phyloP scores from a whole-genome alignment of 225 moss, liverwort and hornwort species.

The Physcomitrellopsis africana region DNA sequence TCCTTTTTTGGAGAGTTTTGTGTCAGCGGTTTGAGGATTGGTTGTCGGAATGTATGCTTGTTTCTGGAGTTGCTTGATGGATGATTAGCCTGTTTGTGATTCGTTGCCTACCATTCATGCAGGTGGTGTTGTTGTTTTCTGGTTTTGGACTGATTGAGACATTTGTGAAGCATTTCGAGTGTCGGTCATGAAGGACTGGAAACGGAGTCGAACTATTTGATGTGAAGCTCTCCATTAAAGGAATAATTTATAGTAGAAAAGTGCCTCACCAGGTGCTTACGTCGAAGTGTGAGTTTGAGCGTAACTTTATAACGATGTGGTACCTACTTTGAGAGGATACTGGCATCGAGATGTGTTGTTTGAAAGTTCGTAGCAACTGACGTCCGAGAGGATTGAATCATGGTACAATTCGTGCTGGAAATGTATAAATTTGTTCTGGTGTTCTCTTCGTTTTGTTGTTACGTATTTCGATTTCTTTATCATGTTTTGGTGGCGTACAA shows the following conservation, averaged over 20 bases:
- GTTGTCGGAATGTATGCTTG: not conserved
- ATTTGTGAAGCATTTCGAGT: slow-evolving; percentile 10
- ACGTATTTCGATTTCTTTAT: not conserved
- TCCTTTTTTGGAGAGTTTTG: not conserved
- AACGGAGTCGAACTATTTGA: not conserved
- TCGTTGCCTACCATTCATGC: not conserved
- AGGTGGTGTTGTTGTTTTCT: slow-evolving; percentile 2
- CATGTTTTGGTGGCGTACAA: not conserved
- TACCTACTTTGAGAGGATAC: not conserved
- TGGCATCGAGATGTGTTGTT: not conserved
- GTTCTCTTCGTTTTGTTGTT: not conserved
- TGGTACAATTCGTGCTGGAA: not conserved
- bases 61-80: not conserved
- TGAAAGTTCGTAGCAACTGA: not conserved
- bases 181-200: not conserved
- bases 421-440: not conserved
- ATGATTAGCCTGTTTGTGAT: not conserved
- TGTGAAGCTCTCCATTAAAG: not conserved
- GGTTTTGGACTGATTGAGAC: not conserved
- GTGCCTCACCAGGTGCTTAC: slow-evolving; percentile 1
- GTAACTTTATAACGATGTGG: slow-evolving; percentile 6
- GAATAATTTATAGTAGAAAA: not conserved
- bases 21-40: not conserved
- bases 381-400: not conserved
- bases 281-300: slow-evolving; percentile 8